phyloP scores from a whole-genome alignment of 768 basidiomycete species.

The Tulasnella sp. region DNA sequence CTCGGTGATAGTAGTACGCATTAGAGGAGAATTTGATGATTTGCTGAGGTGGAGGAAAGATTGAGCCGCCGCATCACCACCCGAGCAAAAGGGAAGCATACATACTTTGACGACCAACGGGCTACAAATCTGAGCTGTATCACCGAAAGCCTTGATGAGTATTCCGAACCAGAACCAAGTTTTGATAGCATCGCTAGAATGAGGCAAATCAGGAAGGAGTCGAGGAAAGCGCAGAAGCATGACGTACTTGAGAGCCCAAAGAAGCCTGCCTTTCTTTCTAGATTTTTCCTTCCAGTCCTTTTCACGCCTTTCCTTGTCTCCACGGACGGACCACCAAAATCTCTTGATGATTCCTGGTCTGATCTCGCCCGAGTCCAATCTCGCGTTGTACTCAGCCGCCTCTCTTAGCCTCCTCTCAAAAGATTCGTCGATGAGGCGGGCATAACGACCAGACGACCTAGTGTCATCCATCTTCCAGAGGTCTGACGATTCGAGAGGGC shows the following conservation, averaged over 20 bases:
- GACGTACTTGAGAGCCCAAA: constrained; percentile 30
- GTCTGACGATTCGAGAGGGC: constrained; percentile 73
- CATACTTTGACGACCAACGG: constrained; percentile 27
- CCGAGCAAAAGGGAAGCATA: neutral
- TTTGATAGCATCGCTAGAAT: neutral
- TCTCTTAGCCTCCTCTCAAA: constrained; percentile 50
- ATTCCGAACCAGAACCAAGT: constrained; percentile 23
- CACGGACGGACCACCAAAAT: constrained; percentile 20
- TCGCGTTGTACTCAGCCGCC: constrained; percentile 60
- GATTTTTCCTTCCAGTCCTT: constrained; percentile 30
- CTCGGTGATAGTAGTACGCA: constrained; percentile 16
- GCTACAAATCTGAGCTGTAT: constrained; percentile 26
- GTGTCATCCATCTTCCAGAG: constrained; percentile 67
- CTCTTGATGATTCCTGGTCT: constrained; percentile 23
- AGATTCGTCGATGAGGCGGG: constrained; percentile 53
- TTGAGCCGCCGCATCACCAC: constrained; percentile 10
- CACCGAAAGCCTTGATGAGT: constrained; percentile 27
- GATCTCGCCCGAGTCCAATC: constrained; percentile 23
- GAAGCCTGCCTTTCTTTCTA: constrained; percentile 29
- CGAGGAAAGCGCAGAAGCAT: constrained; percentile 25
- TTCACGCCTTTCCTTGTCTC: constrained; percentile 24
- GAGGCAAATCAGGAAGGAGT: neutral
- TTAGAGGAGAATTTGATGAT: constrained; percentile 26
- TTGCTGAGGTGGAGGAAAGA: constrained; percentile 23
- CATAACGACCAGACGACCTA: constrained; percentile 52